Conservation (phyloP, 345 rosid species). For the Theobroma cacao region DNA sequence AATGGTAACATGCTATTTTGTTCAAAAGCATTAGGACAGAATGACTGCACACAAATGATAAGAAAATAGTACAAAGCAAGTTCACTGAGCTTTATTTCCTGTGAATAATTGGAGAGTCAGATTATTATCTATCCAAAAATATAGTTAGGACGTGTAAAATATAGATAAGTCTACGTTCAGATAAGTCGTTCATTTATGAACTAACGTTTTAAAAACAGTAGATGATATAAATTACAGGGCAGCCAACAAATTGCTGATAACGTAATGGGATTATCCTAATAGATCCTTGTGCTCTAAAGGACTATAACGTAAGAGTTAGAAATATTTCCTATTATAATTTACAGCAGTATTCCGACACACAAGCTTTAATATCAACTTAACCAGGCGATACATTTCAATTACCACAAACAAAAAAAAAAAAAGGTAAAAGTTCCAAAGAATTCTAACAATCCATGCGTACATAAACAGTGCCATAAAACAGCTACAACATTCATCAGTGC, state of each 20-base stretch:
- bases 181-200: too few relatives aligned
- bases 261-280: neutral
- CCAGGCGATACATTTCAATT: neutral
- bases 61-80: too few relatives aligned
- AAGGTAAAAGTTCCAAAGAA: neutral
- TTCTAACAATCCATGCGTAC: neutral
- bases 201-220: too few relatives aligned
- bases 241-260: neutral
- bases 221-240: neutral
- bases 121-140: too few relatives aligned
- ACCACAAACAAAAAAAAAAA: neutral
- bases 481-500: neutral
- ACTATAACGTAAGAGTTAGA: neutral
- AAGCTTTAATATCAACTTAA: neutral
- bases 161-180: too few relatives aligned
- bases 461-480: neutral
- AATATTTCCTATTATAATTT: neutral
- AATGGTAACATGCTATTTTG: too few relatives aligned
- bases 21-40: too few relatives aligned
- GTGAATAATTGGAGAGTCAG: too few relatives aligned
- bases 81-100: too few relatives aligned
- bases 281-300: neutral
- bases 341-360: neutral
- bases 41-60: too few relatives aligned
- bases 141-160: too few relatives aligned